Evolutionary conservation across 768 basidiomycete species (phyloP), one percentile per base, ranked within the genome.

Genomic region (Tulasnella sp.): DNA sequence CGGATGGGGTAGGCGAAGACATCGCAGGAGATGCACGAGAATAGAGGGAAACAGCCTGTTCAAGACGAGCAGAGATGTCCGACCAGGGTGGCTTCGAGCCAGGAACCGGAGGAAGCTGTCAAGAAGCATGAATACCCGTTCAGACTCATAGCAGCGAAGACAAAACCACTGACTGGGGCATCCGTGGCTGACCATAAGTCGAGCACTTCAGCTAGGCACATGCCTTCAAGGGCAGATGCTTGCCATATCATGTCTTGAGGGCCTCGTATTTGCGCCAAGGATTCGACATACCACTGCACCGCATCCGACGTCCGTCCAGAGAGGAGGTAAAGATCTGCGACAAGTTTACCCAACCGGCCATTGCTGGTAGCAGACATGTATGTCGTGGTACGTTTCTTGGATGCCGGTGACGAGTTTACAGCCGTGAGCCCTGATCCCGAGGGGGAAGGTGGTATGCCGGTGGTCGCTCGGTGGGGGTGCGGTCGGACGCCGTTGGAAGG

Each of bases 261-360:
- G 1, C 88, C 88, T 85, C 93, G 94, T 83, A 96, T 92, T n/a
- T 94, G 85, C 44, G 89, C 89, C 24, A 96, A 86, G 18, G 96
- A 93, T 87, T 99, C 96, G 77, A 91, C 86, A 81, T 86, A 96
- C 95, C 96, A 96, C 76, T 93, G 88, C 58, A 89, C 86, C 1
- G 97, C 93, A 84, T 99, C 96, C 75, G 92, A 91, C 50, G 91
- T 90, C 82, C 95, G 89, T n/a, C 98, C 97, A 9, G 95, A 90
- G 37, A 99, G 87, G 24, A 98, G 87, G 86, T 93, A 97, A 83
- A 98, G 90, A 85, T 98, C 96, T 0, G 92, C 97, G 20, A 95
- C 89, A 37, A 97, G 89, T 86, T 97, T 98, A 86, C 92, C 94
- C 50, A 97, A 88, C 79, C 97, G 88, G 37, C 93, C 97, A 86